Evolutionary conservation across 163 green algal genomes (phyloP).

Genomic region (Chloromonas sp.): DNA sequence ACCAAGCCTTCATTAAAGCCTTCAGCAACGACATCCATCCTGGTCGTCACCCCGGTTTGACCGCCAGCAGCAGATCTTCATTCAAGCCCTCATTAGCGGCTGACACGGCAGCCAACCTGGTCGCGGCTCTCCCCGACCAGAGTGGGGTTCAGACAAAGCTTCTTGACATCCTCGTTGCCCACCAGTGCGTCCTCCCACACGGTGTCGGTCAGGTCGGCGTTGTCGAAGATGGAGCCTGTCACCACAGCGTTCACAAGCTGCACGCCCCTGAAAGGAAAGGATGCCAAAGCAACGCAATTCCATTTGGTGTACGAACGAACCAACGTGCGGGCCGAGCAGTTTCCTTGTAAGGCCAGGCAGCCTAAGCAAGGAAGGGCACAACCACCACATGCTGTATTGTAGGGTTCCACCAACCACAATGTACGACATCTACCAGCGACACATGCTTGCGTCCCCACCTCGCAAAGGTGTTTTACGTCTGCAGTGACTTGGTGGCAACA

Average conservation of each 20-base stretch:
- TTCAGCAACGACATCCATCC: too few relatives aligned
- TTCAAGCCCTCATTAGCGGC: too few relatives aligned
- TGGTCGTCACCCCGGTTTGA: too few relatives aligned
- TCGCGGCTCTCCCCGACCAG: conserved; percentile 41
- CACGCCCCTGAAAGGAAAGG: conserved; percentile 16
- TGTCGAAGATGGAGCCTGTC: conserved; percentile 38
- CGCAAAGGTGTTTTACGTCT: too few relatives aligned
- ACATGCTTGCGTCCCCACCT: too few relatives aligned
- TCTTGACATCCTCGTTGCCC: conserved; percentile 50
- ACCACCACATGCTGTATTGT: too few relatives aligned
- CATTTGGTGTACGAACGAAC: neutral
- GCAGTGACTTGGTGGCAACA: too few relatives aligned
- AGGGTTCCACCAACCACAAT: neutral
- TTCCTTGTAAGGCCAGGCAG: too few relatives aligned
- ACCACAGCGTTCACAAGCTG: conserved; percentile 39
- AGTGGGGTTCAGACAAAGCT: conserved; percentile 49
- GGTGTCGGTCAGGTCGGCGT: conserved; percentile 33
- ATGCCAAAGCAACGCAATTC: neutral
- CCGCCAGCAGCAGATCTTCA: too few relatives aligned
- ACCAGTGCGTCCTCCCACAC: conserved; percentile 46
- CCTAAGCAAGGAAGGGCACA: too few relatives aligned
- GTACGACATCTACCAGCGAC: neutral
- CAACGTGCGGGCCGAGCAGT: neutral
- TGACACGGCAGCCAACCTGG: conserved; percentile 32
- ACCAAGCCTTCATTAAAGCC: too few relatives aligned